Evolutionary conservation across 768 basidiomycete genomes (phyloP).

Genomic region (Tricholoma bakamatsutake): DNA sequence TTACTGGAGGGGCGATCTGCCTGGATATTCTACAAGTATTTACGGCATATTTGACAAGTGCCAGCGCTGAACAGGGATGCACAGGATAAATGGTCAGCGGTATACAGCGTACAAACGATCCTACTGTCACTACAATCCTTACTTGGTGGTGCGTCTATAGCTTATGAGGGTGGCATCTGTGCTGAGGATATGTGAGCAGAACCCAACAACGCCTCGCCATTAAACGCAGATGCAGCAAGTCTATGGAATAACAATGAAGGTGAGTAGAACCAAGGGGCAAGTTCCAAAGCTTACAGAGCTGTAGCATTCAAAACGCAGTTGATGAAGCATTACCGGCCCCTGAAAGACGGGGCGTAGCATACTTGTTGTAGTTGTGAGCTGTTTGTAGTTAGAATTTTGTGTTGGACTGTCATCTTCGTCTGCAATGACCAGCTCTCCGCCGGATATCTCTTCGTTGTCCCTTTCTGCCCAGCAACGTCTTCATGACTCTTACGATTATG

Average conservation of each 20-base stretch:
- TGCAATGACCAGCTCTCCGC: constrained; percentile 78
- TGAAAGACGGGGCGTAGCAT: constrained; percentile 28
- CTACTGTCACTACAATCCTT: constrained; percentile 83
- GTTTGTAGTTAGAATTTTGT: background rate
- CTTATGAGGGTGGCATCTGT: constrained; percentile 1
- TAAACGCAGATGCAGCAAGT: constrained; percentile 81
- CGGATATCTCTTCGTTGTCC: constrained; percentile 74
- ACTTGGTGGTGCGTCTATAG: constrained; percentile 66
- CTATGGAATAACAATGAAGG: constrained; percentile 74
- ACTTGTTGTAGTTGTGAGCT: constrained; percentile 6
- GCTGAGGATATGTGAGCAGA: constrained; percentile 38
- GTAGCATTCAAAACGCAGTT: constrained; percentile 72
- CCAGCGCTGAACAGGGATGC: background rate
- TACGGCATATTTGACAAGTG: background rate
- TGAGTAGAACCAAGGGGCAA: too few species aligned
- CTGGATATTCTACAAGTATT: constrained; percentile 80
- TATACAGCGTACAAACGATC: constrained; percentile 88
- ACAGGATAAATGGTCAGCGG: constrained; percentile 93
- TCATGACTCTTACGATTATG: constrained; percentile 84
- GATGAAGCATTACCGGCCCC: constrained; percentile 64
- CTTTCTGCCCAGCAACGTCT: constrained; percentile 75
- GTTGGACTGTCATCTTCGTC: background rate
- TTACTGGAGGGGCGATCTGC: constrained; percentile 71
- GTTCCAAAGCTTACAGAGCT: too few species aligned
- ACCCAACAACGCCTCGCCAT: constrained; percentile 88